Base-by-base conservation (phyloP, 352 stramenopile species). In the Phytopythium mirpurense region DNA sequence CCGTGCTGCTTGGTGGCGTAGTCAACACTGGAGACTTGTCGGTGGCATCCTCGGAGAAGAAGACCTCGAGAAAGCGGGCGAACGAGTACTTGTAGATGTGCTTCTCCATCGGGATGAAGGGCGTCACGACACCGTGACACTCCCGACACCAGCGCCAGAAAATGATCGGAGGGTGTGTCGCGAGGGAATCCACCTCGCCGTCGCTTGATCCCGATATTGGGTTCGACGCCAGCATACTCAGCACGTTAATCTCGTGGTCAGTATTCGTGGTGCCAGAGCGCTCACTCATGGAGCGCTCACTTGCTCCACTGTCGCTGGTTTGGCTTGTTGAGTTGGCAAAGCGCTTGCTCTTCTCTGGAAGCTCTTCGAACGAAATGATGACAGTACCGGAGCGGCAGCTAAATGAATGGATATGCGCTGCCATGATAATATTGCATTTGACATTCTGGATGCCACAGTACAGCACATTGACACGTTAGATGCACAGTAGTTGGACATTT, bases 31-130 rank as follows among this genome's bases (percentile, higher is more conserved):
- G 35, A 44, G 35, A 19, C 48, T 91, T 68, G 1, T 84, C 77
- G 10, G 64, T 57, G 36, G 84, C 71, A 19, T 76, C 59, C 52
- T 98, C 96, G 34, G 90, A 91, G 47, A 99, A 98, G 31, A 96
- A 85, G 9, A 98, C 75, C 65, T 99, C 95, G n/a, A 99, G 64
- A 49, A 99, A 98, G 53, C 98, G 97, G 24, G 95, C 96, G 68
- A 99, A 98, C 14, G 87, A 98, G 68, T 97, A 98, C 69, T 98
- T 98, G 86, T 97, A 98, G 21, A 95, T 70, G 90, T 96, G 66
- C 78, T 96, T 78, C 83, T 89, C 67, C 74, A 94, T 52, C 37
- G 74, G 69, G 12, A 91, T 72, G 34, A 98, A 86, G 11, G 95
- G 90, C 10, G 93, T 97, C 32, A 98, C 93, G 53, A 98, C 86